Conservation (phyloP, 306 rosid species). For the Aeschynomene evenia region DNA sequence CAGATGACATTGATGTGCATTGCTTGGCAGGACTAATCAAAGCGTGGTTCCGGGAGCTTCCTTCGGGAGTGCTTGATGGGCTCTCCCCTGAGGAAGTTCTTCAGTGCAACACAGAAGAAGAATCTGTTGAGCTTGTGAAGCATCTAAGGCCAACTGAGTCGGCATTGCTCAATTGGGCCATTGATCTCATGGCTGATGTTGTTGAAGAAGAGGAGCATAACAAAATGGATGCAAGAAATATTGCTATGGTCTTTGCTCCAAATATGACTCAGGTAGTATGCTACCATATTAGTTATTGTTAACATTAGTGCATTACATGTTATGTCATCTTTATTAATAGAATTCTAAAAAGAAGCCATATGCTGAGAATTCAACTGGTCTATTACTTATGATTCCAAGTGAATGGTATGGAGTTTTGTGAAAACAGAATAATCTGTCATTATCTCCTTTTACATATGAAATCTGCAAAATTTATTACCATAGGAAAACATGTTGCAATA, state of each 20-base stretch:
- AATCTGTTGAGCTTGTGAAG: conserved; percentile 71
- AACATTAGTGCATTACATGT: neutral
- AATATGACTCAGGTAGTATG: conserved; percentile 93
- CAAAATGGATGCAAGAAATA: conserved; percentile 95
- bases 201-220: conserved; percentile 86
- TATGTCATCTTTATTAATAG: too few relatives aligned
- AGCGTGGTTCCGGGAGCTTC: conserved; percentile 99
- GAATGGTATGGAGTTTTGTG: neutral
- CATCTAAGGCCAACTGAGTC: conserved; percentile 77
- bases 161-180: conserved; percentile 80
- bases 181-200: conserved; percentile 95
- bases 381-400: neutral
- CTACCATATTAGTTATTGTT: neutral
- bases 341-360: too few relatives aligned
- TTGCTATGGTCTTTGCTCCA: conserved; percentile 98
- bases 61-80: conserved; percentile 90
- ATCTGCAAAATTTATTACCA: neutral
- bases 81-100: conserved; percentile 96
- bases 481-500: neutral
- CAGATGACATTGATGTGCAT: conserved; percentile 85
- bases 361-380: too few relatives aligned
- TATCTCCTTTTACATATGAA: neutral
- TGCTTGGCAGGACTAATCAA: conserved; percentile 89
- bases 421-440: neutral
- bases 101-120: conserved; percentile 86